These are phyloP conservation scores for Tricholoma bakamatsutake DNA, from an alignment of 768 basidiomycete species.

Conservation along the genomic window DNA sequence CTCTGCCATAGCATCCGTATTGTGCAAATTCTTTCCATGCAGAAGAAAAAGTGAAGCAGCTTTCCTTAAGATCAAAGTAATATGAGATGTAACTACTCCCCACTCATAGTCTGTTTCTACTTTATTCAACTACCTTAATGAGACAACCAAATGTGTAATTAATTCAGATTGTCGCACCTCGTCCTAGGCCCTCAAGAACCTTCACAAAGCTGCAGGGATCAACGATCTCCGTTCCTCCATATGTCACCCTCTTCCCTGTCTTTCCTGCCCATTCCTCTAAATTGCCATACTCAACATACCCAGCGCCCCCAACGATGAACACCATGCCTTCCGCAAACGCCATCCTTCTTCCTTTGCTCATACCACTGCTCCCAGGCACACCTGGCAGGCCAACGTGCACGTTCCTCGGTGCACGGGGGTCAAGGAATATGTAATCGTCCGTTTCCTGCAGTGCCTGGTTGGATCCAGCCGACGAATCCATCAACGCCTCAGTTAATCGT, in stretches of 20 bases:
- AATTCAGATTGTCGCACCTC: constrained; percentile 20
- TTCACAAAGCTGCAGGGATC: constrained; percentile 83
- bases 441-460: constrained; percentile 95
- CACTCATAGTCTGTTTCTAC: background rate
- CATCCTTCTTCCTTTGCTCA: constrained; percentile 45
- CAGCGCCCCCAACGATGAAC: constrained; percentile 94
- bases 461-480: constrained; percentile 93
- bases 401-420: constrained; percentile 76
- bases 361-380: constrained; percentile 41
- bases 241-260: constrained; percentile 81
- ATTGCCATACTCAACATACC: constrained; percentile 97
- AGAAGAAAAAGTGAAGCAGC: constrained; percentile 32
- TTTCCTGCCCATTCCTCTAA: constrained; percentile 87
- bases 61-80: background rate
- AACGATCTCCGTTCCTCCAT: constrained; percentile 94
- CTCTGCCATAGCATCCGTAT: constrained; percentile 55
- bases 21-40: constrained; percentile 74
- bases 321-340: constrained; percentile 86
- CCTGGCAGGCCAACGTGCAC: constrained; percentile 46
- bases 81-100: background rate
- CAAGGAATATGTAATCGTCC: constrained; percentile 92
- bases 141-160: background rate
- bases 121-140: constrained; percentile 1
- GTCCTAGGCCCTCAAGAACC: constrained; percentile 62
- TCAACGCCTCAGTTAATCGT: constrained; percentile 89